These are phyloP conservation scores for Ophiostoma sp. DNA, from an alignment of 2,329 filamentous ascomycete genomes.

Conservation along the genomic window DNA sequence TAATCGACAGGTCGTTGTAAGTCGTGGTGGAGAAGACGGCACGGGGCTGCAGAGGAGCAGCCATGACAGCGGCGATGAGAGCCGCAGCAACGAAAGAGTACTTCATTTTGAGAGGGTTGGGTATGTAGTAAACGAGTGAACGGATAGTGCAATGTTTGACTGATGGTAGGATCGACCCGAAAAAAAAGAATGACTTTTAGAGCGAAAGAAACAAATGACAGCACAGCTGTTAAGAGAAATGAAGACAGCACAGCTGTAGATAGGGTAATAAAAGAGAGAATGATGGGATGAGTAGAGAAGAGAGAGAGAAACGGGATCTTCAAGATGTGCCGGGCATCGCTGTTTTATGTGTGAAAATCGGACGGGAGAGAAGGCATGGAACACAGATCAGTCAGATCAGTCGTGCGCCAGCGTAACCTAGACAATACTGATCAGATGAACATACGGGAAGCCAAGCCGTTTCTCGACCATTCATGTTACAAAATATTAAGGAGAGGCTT, in stretches of 20 bases:
- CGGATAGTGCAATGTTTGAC: neutral
- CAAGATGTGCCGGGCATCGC: neutral
- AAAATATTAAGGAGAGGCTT: neutral
- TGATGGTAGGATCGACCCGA: neutral
- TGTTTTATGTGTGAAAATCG: neutral
- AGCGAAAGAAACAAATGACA: neutral
- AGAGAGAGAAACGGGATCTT: neutral
- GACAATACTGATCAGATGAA: neutral
- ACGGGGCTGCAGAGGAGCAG: neutral
- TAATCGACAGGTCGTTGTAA: conserved; percentile 5
- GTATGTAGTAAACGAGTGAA: neutral
- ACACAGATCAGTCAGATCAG: neutral
- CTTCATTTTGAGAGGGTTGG: conserved; percentile 9
- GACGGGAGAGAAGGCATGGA: neutral
- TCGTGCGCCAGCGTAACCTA: neutral
- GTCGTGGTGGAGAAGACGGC: conserved; percentile 1
- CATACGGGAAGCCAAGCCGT: neutral
- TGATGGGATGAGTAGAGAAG: conserved; percentile 3
- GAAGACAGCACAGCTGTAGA: conserved; percentile 8
- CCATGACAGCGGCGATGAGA: conserved; percentile 4
- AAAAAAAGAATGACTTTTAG: neutral
- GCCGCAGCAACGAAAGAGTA: conserved; percentile 4
- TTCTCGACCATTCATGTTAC: neutral
- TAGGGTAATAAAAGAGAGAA: neutral
- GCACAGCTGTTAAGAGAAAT: conserved; percentile 1